phyloP scores from a whole-genome alignment of 2,329 filamentous ascomycete genomes.

The Podosphaera xanthii region DNA sequence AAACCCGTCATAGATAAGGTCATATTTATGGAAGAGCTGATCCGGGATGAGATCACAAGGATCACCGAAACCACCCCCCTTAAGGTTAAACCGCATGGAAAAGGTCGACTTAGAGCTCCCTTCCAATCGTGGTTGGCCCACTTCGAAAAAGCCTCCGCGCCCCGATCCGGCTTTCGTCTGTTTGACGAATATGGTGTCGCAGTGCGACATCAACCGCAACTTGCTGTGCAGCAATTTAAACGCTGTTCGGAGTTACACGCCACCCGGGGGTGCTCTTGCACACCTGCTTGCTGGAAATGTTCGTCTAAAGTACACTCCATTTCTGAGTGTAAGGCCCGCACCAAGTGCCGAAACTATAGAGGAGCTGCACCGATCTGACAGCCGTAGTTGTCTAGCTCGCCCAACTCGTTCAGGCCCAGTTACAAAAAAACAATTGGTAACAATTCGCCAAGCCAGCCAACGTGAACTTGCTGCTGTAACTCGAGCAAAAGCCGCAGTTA shows the following conservation, averaged over 20 bases:
- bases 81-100: neutral
- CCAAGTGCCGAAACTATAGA: neutral
- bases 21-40: neutral
- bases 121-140: too few relatives aligned
- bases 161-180: too few relatives aligned
- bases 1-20: neutral
- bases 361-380: neutral
- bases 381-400: neutral
- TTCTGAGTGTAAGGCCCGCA: neutral
- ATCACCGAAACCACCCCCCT: neutral
- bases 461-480: too few relatives aligned
- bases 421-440: too few relatives aligned
- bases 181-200: too few relatives aligned
- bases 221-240: too few relatives aligned
- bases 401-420: neutral
- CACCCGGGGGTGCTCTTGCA: neutral
- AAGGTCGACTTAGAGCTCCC: neutral
- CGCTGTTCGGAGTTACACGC: neutral
- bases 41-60: neutral
- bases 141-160: too few relatives aligned
- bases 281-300: neutral
- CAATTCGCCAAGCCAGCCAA: too few relatives aligned
- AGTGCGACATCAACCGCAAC: too few relatives aligned
- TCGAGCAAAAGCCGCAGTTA: too few relatives aligned
- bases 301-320: neutral